Conservation (phyloP, 768 basidiomycete genomes). For the Naganishia randhawae region DNA sequence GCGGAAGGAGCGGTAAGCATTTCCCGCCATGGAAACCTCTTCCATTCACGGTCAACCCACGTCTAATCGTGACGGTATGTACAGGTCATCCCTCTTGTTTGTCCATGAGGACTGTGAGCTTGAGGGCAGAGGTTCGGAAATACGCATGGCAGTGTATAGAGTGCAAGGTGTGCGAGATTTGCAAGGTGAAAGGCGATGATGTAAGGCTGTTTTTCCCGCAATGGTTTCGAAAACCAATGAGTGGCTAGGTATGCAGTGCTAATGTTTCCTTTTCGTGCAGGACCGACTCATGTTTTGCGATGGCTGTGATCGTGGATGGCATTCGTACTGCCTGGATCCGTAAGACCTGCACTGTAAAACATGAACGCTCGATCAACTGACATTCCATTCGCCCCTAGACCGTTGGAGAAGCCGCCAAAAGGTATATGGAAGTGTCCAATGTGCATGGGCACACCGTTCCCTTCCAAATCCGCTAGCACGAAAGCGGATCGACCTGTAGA, state of each 20-base stretch:
- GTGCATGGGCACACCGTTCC: constrained; percentile 31
- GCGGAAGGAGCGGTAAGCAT: constrained; percentile 72
- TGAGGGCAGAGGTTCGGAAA: constrained; percentile 59
- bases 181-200: constrained; percentile 78
- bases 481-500: constrained; percentile 27
- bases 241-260: neutral
- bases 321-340: constrained; percentile 46
- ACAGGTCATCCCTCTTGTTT: constrained; percentile 85
- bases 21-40: constrained; percentile 4
- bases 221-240: too few relatives aligned
- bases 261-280: constrained; percentile 51
- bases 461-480: constrained; percentile 30
- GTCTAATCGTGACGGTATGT: neutral
- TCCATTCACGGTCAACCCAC: neutral
- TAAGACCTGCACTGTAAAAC: constrained; percentile 47
- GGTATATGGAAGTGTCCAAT: constrained; percentile 49
- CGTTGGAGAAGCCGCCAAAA: constrained; percentile 65
- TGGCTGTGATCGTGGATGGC: constrained; percentile 69
- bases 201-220: constrained; percentile 66
- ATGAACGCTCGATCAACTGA: neutral
- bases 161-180: constrained; percentile 88
- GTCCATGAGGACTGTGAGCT: constrained; percentile 56
- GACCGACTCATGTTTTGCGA: constrained; percentile 84
- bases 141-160: constrained; percentile 86
- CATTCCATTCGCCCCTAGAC: constrained; percentile 53